A percentile compares a stretch with the other conserved stretches of the same genome.
Conservation (phyloP, 805 yeast species). For the Ascoidea tarda region DNA sequence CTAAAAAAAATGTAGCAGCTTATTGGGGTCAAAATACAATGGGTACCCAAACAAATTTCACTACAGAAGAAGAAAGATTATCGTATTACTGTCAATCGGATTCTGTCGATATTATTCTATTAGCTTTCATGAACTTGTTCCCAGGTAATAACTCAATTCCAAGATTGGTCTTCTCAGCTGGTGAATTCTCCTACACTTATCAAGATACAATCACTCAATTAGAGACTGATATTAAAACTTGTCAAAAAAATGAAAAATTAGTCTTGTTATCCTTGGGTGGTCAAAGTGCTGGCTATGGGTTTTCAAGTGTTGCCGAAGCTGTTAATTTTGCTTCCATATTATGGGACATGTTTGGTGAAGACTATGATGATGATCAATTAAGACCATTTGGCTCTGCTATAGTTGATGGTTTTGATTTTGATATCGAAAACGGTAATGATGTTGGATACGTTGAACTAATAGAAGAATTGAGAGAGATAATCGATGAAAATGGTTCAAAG, state of each 20-base stretch:
- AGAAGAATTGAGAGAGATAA: conserved; percentile 10
- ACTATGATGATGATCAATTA: conserved; percentile 1
- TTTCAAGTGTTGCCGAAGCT: conserved; percentile 18
- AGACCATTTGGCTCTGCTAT: conserved; percentile 39
- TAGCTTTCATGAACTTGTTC: conserved; percentile 58
- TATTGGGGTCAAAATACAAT: conserved; percentile 77
- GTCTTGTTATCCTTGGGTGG: conserved; percentile 55
- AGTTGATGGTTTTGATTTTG: conserved; percentile 65
- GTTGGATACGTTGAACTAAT: conserved; percentile 40
- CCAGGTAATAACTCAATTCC: conserved; percentile 27
- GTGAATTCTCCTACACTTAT: conserved; percentile 32
- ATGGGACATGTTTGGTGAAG: conserved; percentile 46
- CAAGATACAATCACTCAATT: conserved; percentile 34
- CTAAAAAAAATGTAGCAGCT: conserved; percentile 39
- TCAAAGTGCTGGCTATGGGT: conserved; percentile 22
- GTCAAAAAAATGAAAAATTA: conserved; percentile 70
- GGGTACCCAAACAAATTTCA: conserved; percentile 31
- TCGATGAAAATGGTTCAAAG: conserved; percentile 25
- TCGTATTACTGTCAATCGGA: conserved; percentile 51
- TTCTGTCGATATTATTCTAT: conserved; percentile 55
- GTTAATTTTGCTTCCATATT: conserved; percentile 33
- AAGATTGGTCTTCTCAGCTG: conserved; percentile 21
- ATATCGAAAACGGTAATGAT: conserved; percentile 37
- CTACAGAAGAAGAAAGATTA: conserved; percentile 19
- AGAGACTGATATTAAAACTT: conserved; percentile 54